phyloP scores from a whole-genome alignment of 306 rosid genomes.

The Senna tora region DNA sequence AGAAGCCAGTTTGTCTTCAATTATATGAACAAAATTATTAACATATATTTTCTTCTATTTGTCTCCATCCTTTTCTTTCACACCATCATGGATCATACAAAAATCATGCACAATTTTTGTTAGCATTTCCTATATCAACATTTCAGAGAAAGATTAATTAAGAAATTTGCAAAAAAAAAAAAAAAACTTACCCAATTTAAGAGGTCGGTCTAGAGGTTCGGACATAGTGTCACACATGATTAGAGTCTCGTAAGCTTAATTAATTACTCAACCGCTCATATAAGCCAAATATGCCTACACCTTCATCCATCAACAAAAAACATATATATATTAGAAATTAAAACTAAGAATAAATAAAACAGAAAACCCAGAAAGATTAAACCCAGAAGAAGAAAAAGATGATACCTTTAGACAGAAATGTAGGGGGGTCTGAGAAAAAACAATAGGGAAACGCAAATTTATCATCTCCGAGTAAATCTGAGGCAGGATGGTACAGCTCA shows the following conservation, averaged over 20 bases:
- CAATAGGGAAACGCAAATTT: constrained; percentile 37
- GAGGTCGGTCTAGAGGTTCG: constrained; percentile 49
- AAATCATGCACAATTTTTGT: constrained; percentile 2
- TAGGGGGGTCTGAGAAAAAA: constrained; percentile 36
- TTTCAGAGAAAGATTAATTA: background rate
- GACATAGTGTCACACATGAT: constrained; percentile 78
- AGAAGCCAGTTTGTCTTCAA: constrained; percentile 5
- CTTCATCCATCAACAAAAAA: constrained; percentile 28
- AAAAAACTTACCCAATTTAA: constrained; percentile 45
- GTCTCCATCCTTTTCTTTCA: background rate
- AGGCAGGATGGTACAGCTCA: constrained; percentile 50
- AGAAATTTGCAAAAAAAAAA: background rate
- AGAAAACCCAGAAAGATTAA: constrained; percentile 7
- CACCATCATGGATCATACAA: background rate
- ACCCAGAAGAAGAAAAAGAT: background rate
- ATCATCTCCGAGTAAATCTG: constrained; percentile 48
- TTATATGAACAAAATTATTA: background rate
- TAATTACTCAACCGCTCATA: constrained; percentile 44
- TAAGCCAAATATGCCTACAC: constrained; percentile 45
- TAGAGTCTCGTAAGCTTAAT: constrained; percentile 42
- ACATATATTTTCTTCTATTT: background rate
- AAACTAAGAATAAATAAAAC: background rate
- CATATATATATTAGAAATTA: too few species aligned
- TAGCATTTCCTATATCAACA: background rate
- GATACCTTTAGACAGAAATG: constrained; percentile 57